Conservation (phyloP, 1,284 basidiomycete genomes). For the Gymnopus androsaceus region DNA sequence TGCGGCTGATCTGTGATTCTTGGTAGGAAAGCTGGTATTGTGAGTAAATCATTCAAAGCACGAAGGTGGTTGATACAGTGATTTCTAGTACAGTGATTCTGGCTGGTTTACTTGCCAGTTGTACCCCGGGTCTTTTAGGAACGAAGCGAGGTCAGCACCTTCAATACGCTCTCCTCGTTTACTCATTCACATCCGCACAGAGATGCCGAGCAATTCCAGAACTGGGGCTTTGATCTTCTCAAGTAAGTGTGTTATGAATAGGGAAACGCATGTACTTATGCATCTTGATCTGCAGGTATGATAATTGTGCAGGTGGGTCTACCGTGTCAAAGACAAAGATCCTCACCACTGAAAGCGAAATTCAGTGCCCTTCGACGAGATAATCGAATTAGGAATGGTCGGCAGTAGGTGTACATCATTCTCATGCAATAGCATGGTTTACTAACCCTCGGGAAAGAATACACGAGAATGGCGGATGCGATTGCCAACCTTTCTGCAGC, state of each 20-base stretch:
- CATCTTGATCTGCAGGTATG: constrained; percentile 41
- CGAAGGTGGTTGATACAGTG: not conserved
- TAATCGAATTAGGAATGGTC: constrained; percentile 53
- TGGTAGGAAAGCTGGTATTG: constrained; percentile 53
- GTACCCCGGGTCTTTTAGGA: constrained; percentile 51
- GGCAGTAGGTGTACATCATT: constrained; percentile 48
- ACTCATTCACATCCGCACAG: constrained; percentile 24
- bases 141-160: constrained; percentile 44
- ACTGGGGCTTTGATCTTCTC: constrained; percentile 62
- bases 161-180: not conserved
- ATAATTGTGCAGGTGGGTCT: constrained; percentile 53
- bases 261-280: not conserved
- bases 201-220: constrained; percentile 50
- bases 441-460: constrained; percentile 35
- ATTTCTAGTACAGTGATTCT: constrained; percentile 45
- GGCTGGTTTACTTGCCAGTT: constrained; percentile 53
- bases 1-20: not conserved
- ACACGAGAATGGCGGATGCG: constrained; percentile 55
- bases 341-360: not conserved
- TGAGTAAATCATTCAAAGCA: constrained; percentile 25
- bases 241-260: constrained; percentile 42
- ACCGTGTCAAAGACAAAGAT: not conserved
- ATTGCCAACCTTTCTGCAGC: constrained; percentile 44
- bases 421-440: not conserved
- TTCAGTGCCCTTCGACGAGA: constrained; percentile 53